Base-by-base conservation (phyloP, 148 eudicot species). In the Silene uniflora region DNA sequence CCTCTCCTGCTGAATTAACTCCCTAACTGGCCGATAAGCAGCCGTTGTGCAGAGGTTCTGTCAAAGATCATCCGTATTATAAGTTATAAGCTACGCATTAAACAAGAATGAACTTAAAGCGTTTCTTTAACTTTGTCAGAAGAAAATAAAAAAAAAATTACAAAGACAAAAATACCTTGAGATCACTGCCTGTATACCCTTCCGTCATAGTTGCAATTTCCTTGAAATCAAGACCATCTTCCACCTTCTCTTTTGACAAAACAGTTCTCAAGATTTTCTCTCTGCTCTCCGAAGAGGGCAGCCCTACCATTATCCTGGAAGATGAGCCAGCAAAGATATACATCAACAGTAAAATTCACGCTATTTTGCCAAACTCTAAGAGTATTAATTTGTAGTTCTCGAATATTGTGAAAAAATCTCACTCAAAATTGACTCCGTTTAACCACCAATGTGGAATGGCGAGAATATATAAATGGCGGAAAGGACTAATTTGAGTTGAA, bases 11-110 rank as follows among this genome's bases (percentile, higher is more conserved):
- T 82, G 89, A 74, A 93, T 93, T 76, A 91, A 77, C 81, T 93
- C 98, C 79, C 98, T 86, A 39, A 93, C 97, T 58, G 98, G 97
- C 58, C 95, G 86, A 79, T 93, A 91, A 77, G 98, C 98, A 80
- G 98, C 97, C n/a, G 98, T 91, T 44, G 91, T 89, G 82, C 97
- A 93, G 63, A 93, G 85, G 80, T 91, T 93, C 98, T 93, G 88
- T 66, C 62, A 25, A 39, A 60, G 32, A 25, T 55, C 32, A 75
- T 60, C 39, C 5, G 32, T 29, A 29, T 75, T 19, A 24, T 10
- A 44, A 72, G 22, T 83, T 65, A 78, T 35, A 10, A 73, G 35
- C 17, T 19, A 44, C 7, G 62, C 56, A 19, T n/a, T 27, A 60
- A 55, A 16, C 10, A 24, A 6, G 59, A 23, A 39, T 21, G 16